Conservation (phyloP, 352 stramenopile genomes). For the Blastocystis sp. region DNA sequence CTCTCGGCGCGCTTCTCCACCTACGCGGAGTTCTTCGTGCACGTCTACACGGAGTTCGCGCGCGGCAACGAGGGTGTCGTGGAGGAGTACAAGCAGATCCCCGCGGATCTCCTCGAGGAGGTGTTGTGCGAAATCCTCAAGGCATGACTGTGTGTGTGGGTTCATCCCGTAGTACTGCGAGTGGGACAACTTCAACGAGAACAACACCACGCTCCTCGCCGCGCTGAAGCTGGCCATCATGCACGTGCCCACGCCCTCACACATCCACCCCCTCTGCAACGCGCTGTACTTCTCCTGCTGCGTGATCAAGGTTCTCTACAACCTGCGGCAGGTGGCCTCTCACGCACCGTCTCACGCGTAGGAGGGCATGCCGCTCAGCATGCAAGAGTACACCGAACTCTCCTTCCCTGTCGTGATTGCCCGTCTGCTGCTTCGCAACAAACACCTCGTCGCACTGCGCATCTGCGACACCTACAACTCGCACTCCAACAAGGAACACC, state of each 20-base stretch:
- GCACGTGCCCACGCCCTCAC: background rate
- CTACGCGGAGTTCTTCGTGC: conserved; percentile 63
- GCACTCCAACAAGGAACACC: conserved; percentile 39
- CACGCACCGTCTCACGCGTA: background rate
- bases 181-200: conserved; percentile 57
- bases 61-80: conserved; percentile 7
- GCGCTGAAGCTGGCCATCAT: conserved; percentile 26
- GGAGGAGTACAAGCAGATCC: background rate
- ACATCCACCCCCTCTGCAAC: conserved; percentile 45
- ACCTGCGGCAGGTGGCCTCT: conserved; percentile 20
- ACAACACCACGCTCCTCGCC: conserved; percentile 23
- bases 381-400: conserved; percentile 14
- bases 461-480: conserved; percentile 63
- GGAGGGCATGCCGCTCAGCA: conserved; percentile 47
- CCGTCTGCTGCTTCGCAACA: conserved; percentile 45
- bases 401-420: conserved; percentile 38
- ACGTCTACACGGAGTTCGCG: conserved; percentile 9
- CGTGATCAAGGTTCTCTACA: conserved; percentile 60
- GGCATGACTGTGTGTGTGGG: background rate
- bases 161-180: conserved; percentile 39
- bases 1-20: background rate
- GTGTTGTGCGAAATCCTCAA: conserved; percentile 30
- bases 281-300: conserved; percentile 61
- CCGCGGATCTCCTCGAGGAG: conserved; percentile 17
- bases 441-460: conserved; percentile 30